phyloP scores from a whole-genome alignment of 140 eudicot genomes.

The Eryngium alpinum region DNA sequence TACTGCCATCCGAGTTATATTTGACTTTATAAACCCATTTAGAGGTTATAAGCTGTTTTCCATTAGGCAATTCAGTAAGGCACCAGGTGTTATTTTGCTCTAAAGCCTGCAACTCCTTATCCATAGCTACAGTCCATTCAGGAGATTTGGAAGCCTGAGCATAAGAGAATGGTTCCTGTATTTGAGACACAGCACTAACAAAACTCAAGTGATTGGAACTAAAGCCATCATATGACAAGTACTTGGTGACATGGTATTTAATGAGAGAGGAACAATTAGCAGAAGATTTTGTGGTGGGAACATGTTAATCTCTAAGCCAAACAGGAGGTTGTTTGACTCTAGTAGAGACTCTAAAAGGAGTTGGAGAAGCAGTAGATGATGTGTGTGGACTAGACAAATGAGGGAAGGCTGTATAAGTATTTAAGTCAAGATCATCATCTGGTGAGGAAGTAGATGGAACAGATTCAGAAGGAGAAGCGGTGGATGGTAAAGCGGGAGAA shows the following conservation, averaged over 20 bases:
- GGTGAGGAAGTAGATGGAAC: no score
- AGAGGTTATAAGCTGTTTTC: neutral
- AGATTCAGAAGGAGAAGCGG: no score
- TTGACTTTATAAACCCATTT: neutral
- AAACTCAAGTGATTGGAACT: neutral
- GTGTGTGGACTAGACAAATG: no score
- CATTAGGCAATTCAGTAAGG: rapidly evolving
- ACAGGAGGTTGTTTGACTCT: no score
- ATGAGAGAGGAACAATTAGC: neutral
- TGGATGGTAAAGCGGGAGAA: no score
- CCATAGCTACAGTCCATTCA: neutral
- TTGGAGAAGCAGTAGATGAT: no score
- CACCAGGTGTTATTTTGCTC: neutral
- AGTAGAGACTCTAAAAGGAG: no score
- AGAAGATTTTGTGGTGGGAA: no score
- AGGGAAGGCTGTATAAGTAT: no score
- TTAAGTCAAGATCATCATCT: no score
- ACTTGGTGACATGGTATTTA: neutral
- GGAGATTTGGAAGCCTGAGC: neutral
- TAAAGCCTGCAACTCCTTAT: neutral
- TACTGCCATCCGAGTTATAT: neutral
- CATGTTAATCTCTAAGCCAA: no score
- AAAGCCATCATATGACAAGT: neutral
- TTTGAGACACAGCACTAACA: neutral
- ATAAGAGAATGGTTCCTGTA: neutral